These are phyloP conservation scores for Cutaneotrichosporon sp. DNA, from an alignment of 1,284 basidiomycete genomes.

Conservation along the genomic window DNA sequence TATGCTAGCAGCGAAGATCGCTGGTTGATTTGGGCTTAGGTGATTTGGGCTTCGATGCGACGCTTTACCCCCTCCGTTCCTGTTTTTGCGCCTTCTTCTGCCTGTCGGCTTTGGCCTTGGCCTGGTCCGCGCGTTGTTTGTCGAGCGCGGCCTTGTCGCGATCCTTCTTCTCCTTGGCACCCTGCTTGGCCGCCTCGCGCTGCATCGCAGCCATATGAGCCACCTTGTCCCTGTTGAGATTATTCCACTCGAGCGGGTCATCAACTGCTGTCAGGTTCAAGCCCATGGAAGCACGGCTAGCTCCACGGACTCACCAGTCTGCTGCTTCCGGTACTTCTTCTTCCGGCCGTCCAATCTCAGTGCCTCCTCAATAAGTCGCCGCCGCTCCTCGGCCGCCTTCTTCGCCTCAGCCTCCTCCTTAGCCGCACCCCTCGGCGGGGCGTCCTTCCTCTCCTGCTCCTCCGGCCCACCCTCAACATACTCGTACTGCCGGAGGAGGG, in stretches of 20 bases:
- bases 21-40: no score
- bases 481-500: slow-evolving; percentile 44
- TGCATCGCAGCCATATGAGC: slow-evolving; percentile 34
- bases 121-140: slow-evolving; percentile 46
- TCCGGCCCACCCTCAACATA: slow-evolving; percentile 42
- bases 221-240: slow-evolving; percentile 47
- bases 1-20: no score
- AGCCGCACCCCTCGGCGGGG: slow-evolving; percentile 24
- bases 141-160: slow-evolving; percentile 46
- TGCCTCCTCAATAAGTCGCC: slow-evolving; percentile 38
- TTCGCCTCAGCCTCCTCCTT: slow-evolving; percentile 34
- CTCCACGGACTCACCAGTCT: slow-evolving; percentile 18
- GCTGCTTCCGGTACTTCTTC: slow-evolving; percentile 42
- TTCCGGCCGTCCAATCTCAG: slow-evolving; percentile 41
- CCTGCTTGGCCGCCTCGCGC: slow-evolving; percentile 37
- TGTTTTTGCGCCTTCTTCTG: slow-evolving; percentile 49
- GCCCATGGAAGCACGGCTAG: no score
- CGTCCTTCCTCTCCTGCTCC: slow-evolving; percentile 8
- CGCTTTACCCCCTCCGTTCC: slow-evolving; percentile 31
- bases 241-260: slow-evolving; percentile 26
- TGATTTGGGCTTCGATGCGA: no score
- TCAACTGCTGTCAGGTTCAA: slow-evolving; percentile 29
- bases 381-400: slow-evolving; percentile 39
- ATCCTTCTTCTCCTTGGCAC: slow-evolving; percentile 33
- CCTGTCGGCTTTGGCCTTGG: slow-evolving; percentile 46